Evolutionary conservation across 805 yeast genomes (phyloP).

Genomic region (Lipomyces anomalus): DNA sequence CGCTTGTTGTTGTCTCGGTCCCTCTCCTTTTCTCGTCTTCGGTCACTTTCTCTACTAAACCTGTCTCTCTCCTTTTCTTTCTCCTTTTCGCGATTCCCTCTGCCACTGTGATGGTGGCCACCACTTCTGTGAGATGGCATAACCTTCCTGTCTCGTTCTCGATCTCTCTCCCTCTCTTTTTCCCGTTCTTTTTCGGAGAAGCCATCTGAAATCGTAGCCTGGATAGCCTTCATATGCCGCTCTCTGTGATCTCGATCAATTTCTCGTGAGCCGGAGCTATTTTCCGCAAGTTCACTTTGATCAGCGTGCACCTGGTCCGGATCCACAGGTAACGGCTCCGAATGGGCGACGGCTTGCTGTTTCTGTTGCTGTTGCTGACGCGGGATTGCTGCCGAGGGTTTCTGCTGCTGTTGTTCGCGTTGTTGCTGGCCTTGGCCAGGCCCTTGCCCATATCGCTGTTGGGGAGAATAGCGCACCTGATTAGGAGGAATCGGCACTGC

Average conservation of each 20-base stretch:
- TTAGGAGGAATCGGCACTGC: background rate
- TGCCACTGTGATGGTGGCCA: constrained; percentile 2
- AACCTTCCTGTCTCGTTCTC: too few relatives aligned
- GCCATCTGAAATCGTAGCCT: background rate
- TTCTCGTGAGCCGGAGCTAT: background rate
- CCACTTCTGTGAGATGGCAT: too few relatives aligned
- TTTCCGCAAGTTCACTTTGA: background rate
- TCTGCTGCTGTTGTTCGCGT: background rate
- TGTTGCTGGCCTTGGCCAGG: background rate
- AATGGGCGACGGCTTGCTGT: background rate
- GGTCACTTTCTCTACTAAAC: background rate
- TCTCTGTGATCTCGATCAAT: background rate
- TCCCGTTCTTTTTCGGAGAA: constrained; percentile 2
- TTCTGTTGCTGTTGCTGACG: background rate
- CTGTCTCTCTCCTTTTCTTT: background rate
- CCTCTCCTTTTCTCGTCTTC: background rate
- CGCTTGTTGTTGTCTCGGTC: background rate
- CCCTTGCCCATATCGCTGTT: background rate
- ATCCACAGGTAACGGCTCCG: background rate
- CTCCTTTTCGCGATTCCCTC: background rate
- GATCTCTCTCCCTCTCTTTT: background rate
- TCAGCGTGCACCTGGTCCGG: background rate
- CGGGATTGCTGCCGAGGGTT: background rate
- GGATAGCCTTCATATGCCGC: background rate
- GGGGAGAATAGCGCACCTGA: background rate